Conservation (phyloP, 257 asterid species). For the Solanum pimpinellifolium region DNA sequence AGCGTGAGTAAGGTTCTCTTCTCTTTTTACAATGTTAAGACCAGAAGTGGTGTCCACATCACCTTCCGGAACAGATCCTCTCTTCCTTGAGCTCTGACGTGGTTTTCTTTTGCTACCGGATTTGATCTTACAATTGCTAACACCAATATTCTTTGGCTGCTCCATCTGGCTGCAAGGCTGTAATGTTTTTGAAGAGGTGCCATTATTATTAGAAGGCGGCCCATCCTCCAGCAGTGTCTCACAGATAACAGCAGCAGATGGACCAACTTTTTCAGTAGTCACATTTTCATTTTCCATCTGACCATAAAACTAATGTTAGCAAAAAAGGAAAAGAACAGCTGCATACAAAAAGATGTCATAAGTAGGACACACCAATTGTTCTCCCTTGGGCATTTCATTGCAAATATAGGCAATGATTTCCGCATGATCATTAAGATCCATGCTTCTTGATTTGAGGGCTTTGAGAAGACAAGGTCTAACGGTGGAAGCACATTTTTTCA, state of each 20-base stretch:
- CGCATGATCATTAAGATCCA: constrained; percentile 4
- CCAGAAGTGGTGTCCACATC: neutral
- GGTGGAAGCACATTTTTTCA: constrained; percentile 15
- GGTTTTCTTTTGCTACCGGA: neutral
- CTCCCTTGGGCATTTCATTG: constrained; percentile 6
- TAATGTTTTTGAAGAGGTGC: constrained; percentile 3
- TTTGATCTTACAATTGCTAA: neutral
- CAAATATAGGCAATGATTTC: constrained; percentile 18
- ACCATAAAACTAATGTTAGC: neutral
- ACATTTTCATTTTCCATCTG: constrained; percentile 5
- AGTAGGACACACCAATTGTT: constrained; percentile 6
- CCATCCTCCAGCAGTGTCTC: neutral
- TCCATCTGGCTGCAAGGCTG: neutral
- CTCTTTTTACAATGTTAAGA: constrained; percentile 7
- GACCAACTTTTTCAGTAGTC: neutral
- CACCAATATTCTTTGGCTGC: neutral
- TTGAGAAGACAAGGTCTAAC: constrained; percentile 17
- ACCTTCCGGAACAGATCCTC: neutral
- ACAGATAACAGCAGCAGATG: neutral
- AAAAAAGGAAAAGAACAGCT: neutral
- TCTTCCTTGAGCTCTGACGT: neutral
- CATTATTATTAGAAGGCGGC: constrained; percentile 3
- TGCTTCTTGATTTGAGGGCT: constrained; percentile 13
- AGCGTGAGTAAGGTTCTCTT: constrained; percentile 3
- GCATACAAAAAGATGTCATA: neutral